Evolutionary conservation across 352 stramenopile species (phyloP), one percentile per base, ranked within the genome.

Genomic region (Pythium phragmitis): DNA sequence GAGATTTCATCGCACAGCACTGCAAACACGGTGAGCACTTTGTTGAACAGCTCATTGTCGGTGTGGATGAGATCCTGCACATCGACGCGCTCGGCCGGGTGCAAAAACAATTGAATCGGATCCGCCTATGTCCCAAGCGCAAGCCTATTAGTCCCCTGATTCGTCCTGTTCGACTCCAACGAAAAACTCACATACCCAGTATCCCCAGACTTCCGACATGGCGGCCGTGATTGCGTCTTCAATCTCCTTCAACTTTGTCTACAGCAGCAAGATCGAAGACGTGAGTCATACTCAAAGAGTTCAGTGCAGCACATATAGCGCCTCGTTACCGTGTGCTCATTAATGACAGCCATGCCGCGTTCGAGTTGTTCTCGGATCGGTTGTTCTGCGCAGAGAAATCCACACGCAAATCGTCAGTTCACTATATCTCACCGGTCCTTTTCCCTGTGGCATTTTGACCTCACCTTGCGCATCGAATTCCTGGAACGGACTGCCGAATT

Each of bases 1-100:
- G 82, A 90, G 49, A 96, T 96, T 56, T 97, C 90, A 61, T 97
- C 86, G 41, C 86, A 94, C 17, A 97, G 71, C 43, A 96, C 88
- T 3, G 88, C 87, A 71, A 97, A 94, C 14, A 96, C 87, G 30
- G 82, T 95, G 5, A 97, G 67, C 28, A 96, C 87, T 57, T 96
- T 96, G 72, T 96, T 94, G 57, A 96, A 94, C 28, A 94, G 70
- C 56, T 96, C 87, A 26, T 96, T 96, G 76, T 96, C 87, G 7
- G 87, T 96, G 39, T 89, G 89, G 66, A 96, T 93, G 28, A 96
- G 69, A 62, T 96, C 87, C 50, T 94, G 87, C 12, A 96, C 87
- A 50, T 96, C 87, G 34, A 96, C 87, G 16, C 85, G 84, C 72
- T 96, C 87, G 0, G 87, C 83, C 16, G 87, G 84, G 60, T 96